These are phyloP conservation scores for Fusarium humuli DNA, from an alignment of 2,329 filamentous ascomycete genomes.

Conservation along the genomic window DNA sequence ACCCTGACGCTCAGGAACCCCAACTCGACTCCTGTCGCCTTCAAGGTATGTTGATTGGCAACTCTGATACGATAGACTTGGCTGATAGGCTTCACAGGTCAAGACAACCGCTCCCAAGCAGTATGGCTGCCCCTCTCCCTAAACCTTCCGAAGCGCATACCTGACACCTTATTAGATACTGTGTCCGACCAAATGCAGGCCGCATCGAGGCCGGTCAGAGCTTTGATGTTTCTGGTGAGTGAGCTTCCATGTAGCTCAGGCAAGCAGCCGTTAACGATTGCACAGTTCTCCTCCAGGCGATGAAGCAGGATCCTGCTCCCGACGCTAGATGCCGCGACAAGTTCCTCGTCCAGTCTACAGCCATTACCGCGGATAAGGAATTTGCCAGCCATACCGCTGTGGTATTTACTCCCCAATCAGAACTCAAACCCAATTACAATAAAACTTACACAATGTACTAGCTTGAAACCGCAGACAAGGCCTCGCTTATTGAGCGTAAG, in stretches of 20 bases:
- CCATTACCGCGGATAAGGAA: slow-evolving; percentile 85
- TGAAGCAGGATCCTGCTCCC: slow-evolving; percentile 91
- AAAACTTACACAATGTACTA: slow-evolving; percentile 51
- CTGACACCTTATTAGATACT: slow-evolving; percentile 75
- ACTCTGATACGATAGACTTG: slow-evolving; percentile 1
- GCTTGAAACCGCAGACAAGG: slow-evolving; percentile 85
- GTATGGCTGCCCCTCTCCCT: slow-evolving; percentile 63
- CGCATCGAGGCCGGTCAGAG: slow-evolving; percentile 90
- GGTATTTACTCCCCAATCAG: slow-evolving; percentile 63
- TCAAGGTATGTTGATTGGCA: slow-evolving; percentile 68
- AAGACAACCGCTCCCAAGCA: slow-evolving; percentile 99
- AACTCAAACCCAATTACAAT: neutral
- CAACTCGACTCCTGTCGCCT: slow-evolving; percentile 71
- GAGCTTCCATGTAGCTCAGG: neutral
- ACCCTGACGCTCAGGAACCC: slow-evolving; percentile 74
- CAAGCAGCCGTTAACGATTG: slow-evolving; percentile 23
- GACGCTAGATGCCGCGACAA: slow-evolving; percentile 97
- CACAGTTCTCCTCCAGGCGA: slow-evolving; percentile 91
- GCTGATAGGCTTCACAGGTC: slow-evolving; percentile 69
- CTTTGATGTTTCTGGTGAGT: slow-evolving; percentile 91
- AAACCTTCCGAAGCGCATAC: slow-evolving; percentile 25
- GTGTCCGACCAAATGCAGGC: slow-evolving; percentile 95
- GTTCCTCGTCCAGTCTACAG: slow-evolving; percentile 94
- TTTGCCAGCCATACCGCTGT: slow-evolving; percentile 83
- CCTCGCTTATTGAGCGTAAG: slow-evolving; percentile 88